Conservation (phyloP, 148 eudicot species). For the Amaranthus palmeri region DNA sequence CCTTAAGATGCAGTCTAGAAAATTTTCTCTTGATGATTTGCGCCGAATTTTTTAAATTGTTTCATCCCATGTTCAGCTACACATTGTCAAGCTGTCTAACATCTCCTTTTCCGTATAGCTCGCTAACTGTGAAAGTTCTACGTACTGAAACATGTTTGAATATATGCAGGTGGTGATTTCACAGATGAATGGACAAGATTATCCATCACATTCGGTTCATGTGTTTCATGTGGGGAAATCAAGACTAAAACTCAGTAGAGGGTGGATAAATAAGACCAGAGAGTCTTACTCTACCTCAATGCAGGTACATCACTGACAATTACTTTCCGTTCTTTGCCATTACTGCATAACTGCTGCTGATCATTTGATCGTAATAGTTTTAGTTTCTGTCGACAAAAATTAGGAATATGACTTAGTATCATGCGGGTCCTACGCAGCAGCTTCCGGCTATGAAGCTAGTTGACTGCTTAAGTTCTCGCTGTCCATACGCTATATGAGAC, state of each 20-base stretch:
- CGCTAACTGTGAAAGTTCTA: too few species aligned
- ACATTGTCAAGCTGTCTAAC: background rate
- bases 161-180: conserved; percentile 72
- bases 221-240: conserved; percentile 73
- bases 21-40: too few species aligned
- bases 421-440: background rate
- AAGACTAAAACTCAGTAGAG: conserved; percentile 78
- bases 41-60: too few species aligned
- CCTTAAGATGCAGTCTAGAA: too few species aligned
- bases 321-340: background rate
- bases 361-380: background rate
- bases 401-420: background rate
- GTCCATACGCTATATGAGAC: too few species aligned
- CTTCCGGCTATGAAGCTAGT: background rate
- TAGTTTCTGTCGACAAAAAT: background rate
- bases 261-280: conserved; percentile 92
- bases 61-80: too few species aligned
- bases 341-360: background rate
- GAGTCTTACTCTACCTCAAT: conserved; percentile 78
- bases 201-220: conserved; percentile 83
- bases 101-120: background rate
- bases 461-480: too few species aligned
- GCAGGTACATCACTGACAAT: conserved; percentile 58
- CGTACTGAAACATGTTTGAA: background rate
- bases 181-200: conserved; percentile 87